Percentiles rank a stretch among this genome's conserved stretches.
Conservation (phyloP, 257 asterid genomes). For the Solanum medicagineum region DNA sequence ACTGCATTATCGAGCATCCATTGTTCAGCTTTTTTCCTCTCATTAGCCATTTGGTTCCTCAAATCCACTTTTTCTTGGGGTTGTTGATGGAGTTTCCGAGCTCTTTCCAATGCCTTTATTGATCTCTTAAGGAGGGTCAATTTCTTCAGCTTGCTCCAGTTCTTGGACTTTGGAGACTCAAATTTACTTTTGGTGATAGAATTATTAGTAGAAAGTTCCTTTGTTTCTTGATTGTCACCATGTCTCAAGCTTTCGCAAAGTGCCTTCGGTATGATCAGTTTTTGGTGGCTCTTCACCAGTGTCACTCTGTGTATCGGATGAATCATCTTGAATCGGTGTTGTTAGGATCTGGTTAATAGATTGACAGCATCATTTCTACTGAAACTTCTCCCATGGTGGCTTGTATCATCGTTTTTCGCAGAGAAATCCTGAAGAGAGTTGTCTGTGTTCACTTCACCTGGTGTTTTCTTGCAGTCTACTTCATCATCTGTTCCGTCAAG, state of each 20-base stretch:
- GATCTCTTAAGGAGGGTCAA: conserved; percentile 61
- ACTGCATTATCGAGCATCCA: conserved; percentile 96
- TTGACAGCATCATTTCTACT: conserved; percentile 53
- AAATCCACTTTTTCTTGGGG: conserved; percentile 42
- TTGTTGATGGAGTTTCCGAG: conserved; percentile 24
- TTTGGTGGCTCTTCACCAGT: conserved; percentile 17
- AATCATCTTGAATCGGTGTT: conserved; percentile 42
- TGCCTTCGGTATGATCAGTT: not conserved
- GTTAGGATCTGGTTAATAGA: conserved; percentile 70
- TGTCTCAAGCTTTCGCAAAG: not conserved
- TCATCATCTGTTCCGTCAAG: conserved; percentile 56
- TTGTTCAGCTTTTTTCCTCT: conserved; percentile 76
- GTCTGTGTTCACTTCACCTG: not conserved
- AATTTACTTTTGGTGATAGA: not conserved
- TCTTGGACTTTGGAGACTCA: conserved; percentile 31
- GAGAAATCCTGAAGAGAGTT: not conserved
- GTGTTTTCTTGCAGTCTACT: conserved; percentile 7
- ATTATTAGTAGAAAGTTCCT: not conserved
- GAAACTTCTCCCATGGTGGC: conserved; percentile 20
- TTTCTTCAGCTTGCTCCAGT: conserved; percentile 78
- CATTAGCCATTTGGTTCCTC: conserved; percentile 59
- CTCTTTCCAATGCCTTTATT: conserved; percentile 64
- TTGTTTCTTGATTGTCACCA: not conserved
- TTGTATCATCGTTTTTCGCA: not conserved
- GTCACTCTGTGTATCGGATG: not conserved